Evolutionary conservation across 179 eudicot species (phyloP).

Genomic region (Sideroxylon spinosum): DNA sequence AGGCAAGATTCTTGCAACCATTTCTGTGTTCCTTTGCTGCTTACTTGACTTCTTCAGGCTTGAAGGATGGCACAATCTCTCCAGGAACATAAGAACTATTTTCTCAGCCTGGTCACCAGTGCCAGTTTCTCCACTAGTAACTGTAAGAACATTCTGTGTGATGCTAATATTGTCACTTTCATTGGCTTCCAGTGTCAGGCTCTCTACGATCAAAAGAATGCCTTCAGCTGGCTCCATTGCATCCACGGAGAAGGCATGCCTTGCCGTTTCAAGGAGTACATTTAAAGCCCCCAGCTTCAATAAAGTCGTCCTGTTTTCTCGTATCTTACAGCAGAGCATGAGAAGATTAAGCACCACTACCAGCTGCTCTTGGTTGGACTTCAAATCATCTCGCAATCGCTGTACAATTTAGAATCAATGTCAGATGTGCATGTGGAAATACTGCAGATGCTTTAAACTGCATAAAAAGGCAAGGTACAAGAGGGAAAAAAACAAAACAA

Average conservation of each 20-base stretch:
- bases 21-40: conserved; percentile 98
- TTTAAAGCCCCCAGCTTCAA: conserved; percentile 77
- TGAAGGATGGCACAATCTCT: conserved; percentile 80
- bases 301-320: conserved; percentile 86
- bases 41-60: conserved; percentile 86
- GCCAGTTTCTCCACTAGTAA: conserved; percentile 75
- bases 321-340: conserved; percentile 92
- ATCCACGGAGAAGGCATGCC: conserved; percentile 95
- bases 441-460: neutral
- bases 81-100: conserved; percentile 94
- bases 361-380: conserved; percentile 93
- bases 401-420: conserved; percentile 27
- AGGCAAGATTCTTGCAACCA: conserved; percentile 99
- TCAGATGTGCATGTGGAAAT: conserved; percentile 9
- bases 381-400: conserved; percentile 83
- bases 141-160: conserved; percentile 62
- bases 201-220: conserved; percentile 90
- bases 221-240: conserved; percentile 99
- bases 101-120: conserved; percentile 94
- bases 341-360: conserved; percentile 85
- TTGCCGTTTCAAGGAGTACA: conserved; percentile 90
- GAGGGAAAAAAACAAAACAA: too few relatives aligned
- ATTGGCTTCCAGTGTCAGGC: conserved; percentile 93
- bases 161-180: conserved; percentile 80
- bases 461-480: conserved; percentile 4